Base-by-base conservation (phyloP, 495 filamentous ascomycete species). In the Aspergillus nanangensis region DNA sequence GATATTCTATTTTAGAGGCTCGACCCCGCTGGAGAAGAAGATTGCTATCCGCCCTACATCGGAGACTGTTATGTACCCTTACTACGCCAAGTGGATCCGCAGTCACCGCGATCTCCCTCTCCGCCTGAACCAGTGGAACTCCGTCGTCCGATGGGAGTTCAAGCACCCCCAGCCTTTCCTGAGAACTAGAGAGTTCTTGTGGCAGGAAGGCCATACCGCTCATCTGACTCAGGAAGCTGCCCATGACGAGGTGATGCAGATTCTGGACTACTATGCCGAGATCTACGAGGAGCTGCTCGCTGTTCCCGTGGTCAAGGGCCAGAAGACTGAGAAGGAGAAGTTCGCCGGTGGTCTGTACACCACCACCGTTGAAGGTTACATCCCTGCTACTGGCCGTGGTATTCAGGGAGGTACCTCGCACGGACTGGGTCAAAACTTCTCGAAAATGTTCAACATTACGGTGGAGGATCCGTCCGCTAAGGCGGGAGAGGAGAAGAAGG, bases 121-220 rank as follows among this genome's bases (percentile, higher is more conserved):
- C 41, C 79, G 83, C 56, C 75, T 96, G 39, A 96, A 97, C 70
- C 93, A 98, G 68, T 98, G 93, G 93, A 96, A 96, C 75, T 92
- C 86, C 5, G 92, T 96, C 40, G 92, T 96, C 25, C 80, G 93
- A 55, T 98, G 93, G 93, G 93, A 98, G 70, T 95, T 95, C 61
- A 96, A 97, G 72, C 86, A 98, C 60, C 90, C 92, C 18, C 91
- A 91, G 59, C 93, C 93, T 5, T 96, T 98, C 75, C 72, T 98
- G 18, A 74, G 93, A 48, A 90, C 91, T 39, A 72, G 93, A 56
- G 93, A 98, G 63, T 98, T 98, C 68, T 70, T 96, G 36, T 98
- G 93, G 93, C 94, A 98, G 62, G 93, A 98, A 67, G 94, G 93
- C 23, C 93, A 98, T 71, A 98, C 93, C 5, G 93, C 93, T 9